Percentiles rank a stretch among this genome's conserved stretches.
These are phyloP conservation scores for Beverwykella pulmonaria DNA, from an alignment of 495 filamentous ascomycete genomes.

Conservation along the genomic window DNA sequence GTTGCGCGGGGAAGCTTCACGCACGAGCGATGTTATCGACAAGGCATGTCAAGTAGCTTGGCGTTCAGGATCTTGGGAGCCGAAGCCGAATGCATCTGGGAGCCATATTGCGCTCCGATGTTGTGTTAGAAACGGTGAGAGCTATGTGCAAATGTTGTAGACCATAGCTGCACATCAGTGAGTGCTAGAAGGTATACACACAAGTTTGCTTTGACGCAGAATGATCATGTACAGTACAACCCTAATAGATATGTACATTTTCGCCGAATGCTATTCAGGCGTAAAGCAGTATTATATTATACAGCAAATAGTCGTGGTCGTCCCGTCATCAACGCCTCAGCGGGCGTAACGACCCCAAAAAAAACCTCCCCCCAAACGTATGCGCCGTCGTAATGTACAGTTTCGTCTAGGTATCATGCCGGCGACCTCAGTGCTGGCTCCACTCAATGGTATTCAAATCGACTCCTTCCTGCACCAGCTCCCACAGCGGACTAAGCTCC, in stretches of 20 bases:
- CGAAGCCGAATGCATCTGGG: too few relatives aligned
- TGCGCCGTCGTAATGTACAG: conserved; percentile 13
- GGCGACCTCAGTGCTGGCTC: conserved; percentile 75
- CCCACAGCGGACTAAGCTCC: conserved; percentile 96
- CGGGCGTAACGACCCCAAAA: conserved; percentile 9
- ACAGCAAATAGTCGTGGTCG: conserved; percentile 19
- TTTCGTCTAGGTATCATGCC: conserved; percentile 1
- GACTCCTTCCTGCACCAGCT: conserved; percentile 95
- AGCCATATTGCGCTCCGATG: too few relatives aligned
- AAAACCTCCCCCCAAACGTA: background rate
- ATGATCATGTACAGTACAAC: background rate
- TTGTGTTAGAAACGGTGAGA: too few relatives aligned
- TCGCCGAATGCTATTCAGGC: background rate
- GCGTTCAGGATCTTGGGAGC: background rate
- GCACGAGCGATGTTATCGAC: background rate
- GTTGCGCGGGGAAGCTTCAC: conserved; percentile 31
- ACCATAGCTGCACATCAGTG: too few relatives aligned
- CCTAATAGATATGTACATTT: background rate
- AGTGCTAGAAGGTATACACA: too few relatives aligned
- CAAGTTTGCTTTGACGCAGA: too few relatives aligned
- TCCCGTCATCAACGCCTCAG: conserved; percentile 10
- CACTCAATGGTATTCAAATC: conserved; percentile 97
- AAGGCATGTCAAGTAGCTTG: conserved; percentile 11
- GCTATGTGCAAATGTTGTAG: too few relatives aligned
- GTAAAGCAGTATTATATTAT: conserved; percentile 14